A percentile compares a stretch with the other conserved stretches of the same genome.
These are phyloP conservation scores for Psilocybe tampanensis DNA, from an alignment of 768 basidiomycete species.

Conservation along the genomic window DNA sequence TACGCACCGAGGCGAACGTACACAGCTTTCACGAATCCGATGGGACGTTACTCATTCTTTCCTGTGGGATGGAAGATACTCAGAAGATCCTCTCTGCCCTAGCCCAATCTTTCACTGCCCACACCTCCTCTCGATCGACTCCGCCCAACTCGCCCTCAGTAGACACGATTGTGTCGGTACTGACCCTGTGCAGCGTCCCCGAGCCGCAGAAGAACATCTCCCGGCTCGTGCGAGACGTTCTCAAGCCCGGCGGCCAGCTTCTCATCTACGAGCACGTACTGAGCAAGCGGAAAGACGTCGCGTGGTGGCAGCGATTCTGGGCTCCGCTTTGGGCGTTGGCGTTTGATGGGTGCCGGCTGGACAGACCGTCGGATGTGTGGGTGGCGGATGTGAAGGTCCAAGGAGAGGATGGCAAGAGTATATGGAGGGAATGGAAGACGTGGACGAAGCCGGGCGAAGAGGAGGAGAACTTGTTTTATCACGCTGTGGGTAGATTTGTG, in stretches of 20 bases:
- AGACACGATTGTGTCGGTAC: conserved; percentile 65
- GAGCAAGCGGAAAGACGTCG: conserved; percentile 52
- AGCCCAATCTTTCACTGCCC: conserved; percentile 22
- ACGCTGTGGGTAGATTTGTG: conserved; percentile 57
- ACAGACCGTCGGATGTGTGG: conserved; percentile 56
- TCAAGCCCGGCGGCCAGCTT: conserved; percentile 66
- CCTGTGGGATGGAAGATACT: conserved; percentile 66
- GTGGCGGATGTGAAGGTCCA: conserved; percentile 36
- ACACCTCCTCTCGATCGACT: conserved; percentile 6
- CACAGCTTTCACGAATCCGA: conserved; percentile 56
- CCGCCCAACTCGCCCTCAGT: conserved; percentile 29
- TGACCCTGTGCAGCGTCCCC: conserved; percentile 70
- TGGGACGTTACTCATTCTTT: conserved; percentile 58
- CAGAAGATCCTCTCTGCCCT: conserved; percentile 43
- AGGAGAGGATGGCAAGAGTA: conserved; percentile 27
- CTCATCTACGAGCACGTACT: conserved; percentile 75
- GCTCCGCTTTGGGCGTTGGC: conserved; percentile 63
- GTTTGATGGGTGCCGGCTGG: conserved; percentile 68
- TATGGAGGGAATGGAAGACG: conserved; percentile 50
- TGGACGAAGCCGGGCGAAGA: conserved; percentile 55
- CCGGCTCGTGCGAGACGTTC: conserved; percentile 48
- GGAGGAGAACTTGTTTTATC: conserved; percentile 63
- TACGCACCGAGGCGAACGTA: conserved; percentile 49
- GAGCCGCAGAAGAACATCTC: conserved; percentile 49
- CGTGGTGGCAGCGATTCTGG: conserved; percentile 78